A percentile compares a stretch with the other conserved stretches of the same genome.
phyloP scores from a whole-genome alignment of 257 asterid genomes.

The Nicotiana otophora region DNA sequence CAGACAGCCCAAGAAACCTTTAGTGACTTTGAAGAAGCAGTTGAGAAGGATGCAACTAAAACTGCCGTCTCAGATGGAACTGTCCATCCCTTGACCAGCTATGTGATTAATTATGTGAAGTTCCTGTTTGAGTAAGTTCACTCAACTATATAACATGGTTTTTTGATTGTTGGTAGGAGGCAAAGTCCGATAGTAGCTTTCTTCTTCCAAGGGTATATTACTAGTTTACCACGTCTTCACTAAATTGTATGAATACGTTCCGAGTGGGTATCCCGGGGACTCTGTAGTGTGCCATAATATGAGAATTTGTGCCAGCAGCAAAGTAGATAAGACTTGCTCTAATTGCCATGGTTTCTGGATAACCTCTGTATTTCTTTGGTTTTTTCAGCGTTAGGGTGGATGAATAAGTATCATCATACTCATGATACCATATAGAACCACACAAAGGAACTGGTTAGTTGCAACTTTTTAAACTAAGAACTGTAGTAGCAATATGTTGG shows the following conservation, averaged over 20 bases:
- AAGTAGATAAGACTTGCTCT: background rate
- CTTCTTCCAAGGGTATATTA: background rate
- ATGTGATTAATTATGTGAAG: conserved; percentile 95
- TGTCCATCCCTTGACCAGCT: conserved; percentile 97
- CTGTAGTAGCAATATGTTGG: background rate
- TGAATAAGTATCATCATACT: background rate
- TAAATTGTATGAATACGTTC: background rate
- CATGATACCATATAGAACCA: background rate
- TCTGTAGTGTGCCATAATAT: background rate
- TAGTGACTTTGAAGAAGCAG: conserved; percentile 98
- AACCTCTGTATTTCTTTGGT: background rate
- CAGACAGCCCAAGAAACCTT: conserved; percentile 95
- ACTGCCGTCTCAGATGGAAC: conserved; percentile 98
- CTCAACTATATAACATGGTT: background rate
- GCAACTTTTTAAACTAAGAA: background rate
- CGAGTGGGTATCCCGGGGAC: background rate
- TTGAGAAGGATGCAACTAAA: conserved; percentile 98
- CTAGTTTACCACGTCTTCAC: background rate
- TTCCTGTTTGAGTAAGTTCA: conserved; percentile 91
- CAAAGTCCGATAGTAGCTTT: background rate
- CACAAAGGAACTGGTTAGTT: background rate
- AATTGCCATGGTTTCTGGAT: background rate
- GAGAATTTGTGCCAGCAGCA: background rate
- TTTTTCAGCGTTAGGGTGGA: background rate
- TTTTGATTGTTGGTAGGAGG: background rate